Conservation (phyloP, 352 stramenopile genomes). For the Phytophthora colocasiae region DNA sequence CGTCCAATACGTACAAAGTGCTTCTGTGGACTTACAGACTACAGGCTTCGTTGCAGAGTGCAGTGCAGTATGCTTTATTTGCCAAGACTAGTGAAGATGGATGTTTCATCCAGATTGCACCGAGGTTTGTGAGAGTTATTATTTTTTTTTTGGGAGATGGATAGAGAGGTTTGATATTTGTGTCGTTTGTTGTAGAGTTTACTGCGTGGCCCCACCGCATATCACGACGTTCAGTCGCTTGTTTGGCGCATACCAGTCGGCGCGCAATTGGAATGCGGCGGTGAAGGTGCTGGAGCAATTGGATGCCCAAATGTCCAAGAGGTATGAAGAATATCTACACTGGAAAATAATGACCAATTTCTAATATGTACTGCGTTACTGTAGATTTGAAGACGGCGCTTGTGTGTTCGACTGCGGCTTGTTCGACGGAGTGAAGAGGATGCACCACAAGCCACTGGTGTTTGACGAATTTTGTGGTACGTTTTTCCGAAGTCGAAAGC, state of each 20-base stretch:
- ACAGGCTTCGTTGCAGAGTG: constrained; percentile 75
- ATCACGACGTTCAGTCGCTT: constrained; percentile 82
- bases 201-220: constrained; percentile 79
- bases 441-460: constrained; percentile 82
- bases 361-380: neutral
- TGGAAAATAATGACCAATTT: constrained; percentile 7
- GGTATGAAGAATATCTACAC: constrained; percentile 36
- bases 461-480: constrained; percentile 89
- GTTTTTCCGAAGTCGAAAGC: constrained; percentile 6
- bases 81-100: constrained; percentile 85
- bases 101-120: constrained; percentile 83
- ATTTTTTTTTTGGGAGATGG: neutral
- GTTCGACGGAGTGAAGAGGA: constrained; percentile 83
- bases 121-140: constrained; percentile 45
- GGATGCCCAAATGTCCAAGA: constrained; percentile 67
- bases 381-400: constrained; percentile 78
- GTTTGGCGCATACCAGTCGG: constrained; percentile 67
- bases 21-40: constrained; percentile 84
- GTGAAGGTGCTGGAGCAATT: constrained; percentile 79
- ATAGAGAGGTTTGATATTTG: neutral
- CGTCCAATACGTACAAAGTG: constrained; percentile 73
- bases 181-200: constrained; percentile 55
- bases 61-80: constrained; percentile 78
- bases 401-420: constrained; percentile 89
- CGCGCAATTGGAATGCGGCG: constrained; percentile 71